Conservation (phyloP, 2,329 filamentous ascomycete genomes). For the Diaporthe aspalathi region DNA sequence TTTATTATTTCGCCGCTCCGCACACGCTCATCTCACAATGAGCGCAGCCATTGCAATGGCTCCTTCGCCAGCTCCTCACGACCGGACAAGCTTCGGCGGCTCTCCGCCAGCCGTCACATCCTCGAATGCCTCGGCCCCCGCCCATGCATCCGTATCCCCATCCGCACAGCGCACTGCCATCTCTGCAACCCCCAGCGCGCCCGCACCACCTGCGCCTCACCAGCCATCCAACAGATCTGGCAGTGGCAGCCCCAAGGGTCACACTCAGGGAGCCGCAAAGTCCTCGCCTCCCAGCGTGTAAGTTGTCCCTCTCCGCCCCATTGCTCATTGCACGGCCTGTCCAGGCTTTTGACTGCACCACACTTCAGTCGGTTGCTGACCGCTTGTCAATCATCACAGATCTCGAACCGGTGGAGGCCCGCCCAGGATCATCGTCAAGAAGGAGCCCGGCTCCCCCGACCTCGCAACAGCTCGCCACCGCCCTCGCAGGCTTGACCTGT, state of each 20-base stretch:
- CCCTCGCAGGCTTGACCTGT: slow-evolving; percentile 82
- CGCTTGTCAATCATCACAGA: slow-evolving; percentile 46
- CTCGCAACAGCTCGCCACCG: slow-evolving; percentile 79
- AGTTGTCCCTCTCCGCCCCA: slow-evolving; percentile 48
- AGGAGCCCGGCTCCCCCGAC: slow-evolving; percentile 77
- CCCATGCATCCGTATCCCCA: slow-evolving; percentile 53
- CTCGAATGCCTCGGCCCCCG: slow-evolving; percentile 47
- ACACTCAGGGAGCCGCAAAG: slow-evolving; percentile 56
- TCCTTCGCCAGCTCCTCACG: slow-evolving; percentile 74
- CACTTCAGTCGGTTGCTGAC: slow-evolving; percentile 41
- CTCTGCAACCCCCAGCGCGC: slow-evolving; percentile 56
- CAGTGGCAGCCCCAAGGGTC: slow-evolving; percentile 65
- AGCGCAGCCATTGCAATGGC: slow-evolving; percentile 77
- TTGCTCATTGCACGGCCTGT: slow-evolving; percentile 11
- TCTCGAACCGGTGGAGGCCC: slow-evolving; percentile 65
- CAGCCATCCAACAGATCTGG: slow-evolving; percentile 55
- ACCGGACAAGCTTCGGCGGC: slow-evolving; percentile 68
- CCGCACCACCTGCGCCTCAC: slow-evolving; percentile 44
- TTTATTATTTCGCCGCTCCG: not conserved
- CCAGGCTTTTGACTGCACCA: slow-evolving; percentile 39
- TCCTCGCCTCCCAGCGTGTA: slow-evolving; percentile 71
- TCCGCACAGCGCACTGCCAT: slow-evolving; percentile 57
- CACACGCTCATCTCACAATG: slow-evolving; percentile 59
- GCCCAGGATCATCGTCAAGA: slow-evolving; percentile 94
- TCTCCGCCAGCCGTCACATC: slow-evolving; percentile 57